Evolutionary conservation across 768 basidiomycete genomes (phyloP), one percentile per base, ranked within the genome.

Genomic region (Dendrothele bispora): DNA sequence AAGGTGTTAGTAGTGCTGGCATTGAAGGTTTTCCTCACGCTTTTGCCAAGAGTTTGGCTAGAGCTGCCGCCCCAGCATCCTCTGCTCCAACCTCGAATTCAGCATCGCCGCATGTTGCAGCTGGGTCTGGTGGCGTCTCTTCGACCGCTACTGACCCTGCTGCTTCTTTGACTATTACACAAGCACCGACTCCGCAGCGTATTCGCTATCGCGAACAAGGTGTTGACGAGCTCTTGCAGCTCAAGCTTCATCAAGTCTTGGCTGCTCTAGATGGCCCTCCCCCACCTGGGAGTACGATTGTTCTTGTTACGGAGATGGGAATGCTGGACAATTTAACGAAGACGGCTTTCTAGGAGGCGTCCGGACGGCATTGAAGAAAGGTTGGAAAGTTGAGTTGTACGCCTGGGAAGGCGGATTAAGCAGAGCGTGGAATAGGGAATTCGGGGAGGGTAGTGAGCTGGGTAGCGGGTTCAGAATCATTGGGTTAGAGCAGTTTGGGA

Each of bases 291-390:
- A 79, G 84, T 11, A 92, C 90, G 17, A 88, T 97, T 56, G 86
- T 97, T 37, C 79, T 98, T 35, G 95, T 91, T 1, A 97, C 95
- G 95, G 95, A 4, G 95, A 98, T 64, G 93, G 92, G 20, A 91
- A 91, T 58, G 85, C 88, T 8, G 88, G 90, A 5, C 88, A 95
- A 62, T 97, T 95, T 62, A 95, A 84, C 64, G 88, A 91, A 50
- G 88, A 93, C 58, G 95, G 95, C 5, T 98, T 97, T 69, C 63
- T 94, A 21, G 92, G 93, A 0, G 88, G 88, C 36, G 91, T 94
- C 11, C 72, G 89, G 48, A 83, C 85, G 11, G 95, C 95, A 4
- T 69, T 98, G 56, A 86, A 83, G 66, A 80, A 86, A 39, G 95
- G 95, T 2, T 98, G 95, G 95, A 78, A 75, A 48, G 92, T 98